Evolutionary conservation across 1,284 basidiomycete genomes (phyloP).

Genomic region (Ceratobasidium sp.): DNA sequence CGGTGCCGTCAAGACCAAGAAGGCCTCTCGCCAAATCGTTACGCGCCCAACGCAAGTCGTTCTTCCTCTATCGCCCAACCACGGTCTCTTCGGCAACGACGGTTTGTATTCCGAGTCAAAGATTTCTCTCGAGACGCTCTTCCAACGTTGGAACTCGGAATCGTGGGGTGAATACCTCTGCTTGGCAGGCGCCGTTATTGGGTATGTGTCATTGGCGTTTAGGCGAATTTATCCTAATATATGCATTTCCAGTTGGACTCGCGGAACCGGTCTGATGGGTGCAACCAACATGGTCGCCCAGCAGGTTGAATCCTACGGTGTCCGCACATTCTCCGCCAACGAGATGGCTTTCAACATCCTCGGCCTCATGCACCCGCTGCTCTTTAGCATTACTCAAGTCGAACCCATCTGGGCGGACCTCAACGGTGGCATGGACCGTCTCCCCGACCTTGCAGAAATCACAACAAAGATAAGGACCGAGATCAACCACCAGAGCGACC

Average conservation of each 20-base stretch:
- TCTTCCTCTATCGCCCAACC: slow-evolving; percentile 96
- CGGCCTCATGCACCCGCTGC: slow-evolving; percentile 97
- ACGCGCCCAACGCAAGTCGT: slow-evolving; percentile 98
- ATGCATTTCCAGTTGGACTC: slow-evolving; percentile 77
- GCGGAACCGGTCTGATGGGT: slow-evolving; percentile 98
- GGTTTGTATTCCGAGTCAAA: slow-evolving; percentile 99
- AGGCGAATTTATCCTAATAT: slow-evolving; percentile 42
- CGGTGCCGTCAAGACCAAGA: slow-evolving; percentile 97
- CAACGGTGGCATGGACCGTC: slow-evolving; percentile 96
- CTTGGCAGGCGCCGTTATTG: slow-evolving; percentile 97
- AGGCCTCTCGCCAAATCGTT: slow-evolving; percentile 94
- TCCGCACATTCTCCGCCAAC: slow-evolving; percentile 97
- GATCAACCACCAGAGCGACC: slow-evolving; percentile 83
- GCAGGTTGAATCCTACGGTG: slow-evolving; percentile 91
- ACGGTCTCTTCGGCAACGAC: slow-evolving; percentile 97
- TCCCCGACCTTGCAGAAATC: slow-evolving; percentile 93
- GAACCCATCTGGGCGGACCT: slow-evolving; percentile 99
- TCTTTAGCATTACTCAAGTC: slow-evolving; percentile 99
- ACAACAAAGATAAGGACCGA: slow-evolving; percentile 85
- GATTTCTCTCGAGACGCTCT: slow-evolving; percentile 96
- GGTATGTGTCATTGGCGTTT: slow-evolving; percentile 62
- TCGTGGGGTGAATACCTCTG: slow-evolving; percentile 99
- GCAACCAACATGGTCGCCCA: slow-evolving; percentile 96
- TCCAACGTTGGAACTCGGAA: slow-evolving; percentile 98
- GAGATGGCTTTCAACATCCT: slow-evolving; percentile 99